Evolutionary conservation across 75 land plant species (phyloP), one percentile per base, ranked within the genome.

Genomic region (Picea glauca): DNA sequence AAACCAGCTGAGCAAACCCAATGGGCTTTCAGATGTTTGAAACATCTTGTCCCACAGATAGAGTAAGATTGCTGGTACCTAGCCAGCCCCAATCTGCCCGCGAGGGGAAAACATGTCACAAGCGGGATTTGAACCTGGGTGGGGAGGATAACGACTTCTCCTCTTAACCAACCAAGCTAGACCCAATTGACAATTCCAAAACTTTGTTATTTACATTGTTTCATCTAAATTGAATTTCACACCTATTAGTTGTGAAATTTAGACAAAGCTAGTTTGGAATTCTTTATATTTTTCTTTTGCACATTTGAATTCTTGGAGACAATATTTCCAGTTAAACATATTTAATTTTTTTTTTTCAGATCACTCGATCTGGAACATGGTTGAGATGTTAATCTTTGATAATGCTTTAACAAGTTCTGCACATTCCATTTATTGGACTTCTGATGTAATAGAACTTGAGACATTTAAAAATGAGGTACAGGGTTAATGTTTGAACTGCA

Each of bases 311-410:
- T 66, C 6, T n/a, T 43, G 1, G 4, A 70, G 43, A 70, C 54
- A 21, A 70, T 70, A 43, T 20, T 43, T 70, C 54, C 26, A 20
- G 13, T 40, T 7, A 40, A 50, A 9, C 56, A 11, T 50, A 50
- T 50, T 50, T 43, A 23, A 40, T 40, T 40, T 40, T 40, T 40
- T 40, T 40, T 4, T 8, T 32, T 21, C 56, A 20, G 46, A 70
- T 70, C 21, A 9, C 26, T 70, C 3, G 43, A 21, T 43, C 23
- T 70, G 50, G 23, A n/a, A 43, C 74, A 43, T 40, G 46, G 21
- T 68, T n/a, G 5, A 8, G n/a, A 68, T 40, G 74, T 70, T 70
- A 68, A 35, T 70, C 56, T 70, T 40, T 43, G 54, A 70, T 33
- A 66, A 35, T 35, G 43, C 17, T 14, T 17, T 66, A 66, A 13